Evolutionary conservation across 2,329 filamentous ascomycete species (phyloP).

Genomic region (Diaporthe humulicola): DNA sequence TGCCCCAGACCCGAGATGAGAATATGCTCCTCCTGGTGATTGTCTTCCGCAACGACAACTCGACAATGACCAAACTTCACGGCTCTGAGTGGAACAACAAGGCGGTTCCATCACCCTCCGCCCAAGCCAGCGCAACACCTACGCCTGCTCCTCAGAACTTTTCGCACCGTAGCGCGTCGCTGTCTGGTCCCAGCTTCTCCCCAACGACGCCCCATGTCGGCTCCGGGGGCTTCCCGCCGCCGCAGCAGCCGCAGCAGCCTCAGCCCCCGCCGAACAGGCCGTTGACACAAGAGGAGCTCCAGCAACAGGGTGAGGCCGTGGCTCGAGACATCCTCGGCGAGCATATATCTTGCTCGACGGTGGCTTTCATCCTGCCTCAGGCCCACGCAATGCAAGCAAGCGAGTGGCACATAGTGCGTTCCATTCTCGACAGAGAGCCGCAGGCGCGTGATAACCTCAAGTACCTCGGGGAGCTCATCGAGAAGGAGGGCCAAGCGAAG

Average conservation of each 20-base stretch:
- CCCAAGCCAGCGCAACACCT: conserved; percentile 46
- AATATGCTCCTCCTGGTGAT: conserved; percentile 87
- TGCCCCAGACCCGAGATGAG: conserved; percentile 79
- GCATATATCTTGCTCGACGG: conserved; percentile 73
- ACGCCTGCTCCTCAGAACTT: conserved; percentile 53
- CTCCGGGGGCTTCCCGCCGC: conserved; percentile 44
- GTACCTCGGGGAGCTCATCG: conserved; percentile 67
- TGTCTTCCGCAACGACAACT: conserved; percentile 78
- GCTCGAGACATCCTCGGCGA: conserved; percentile 75
- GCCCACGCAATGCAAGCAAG: conserved; percentile 76
- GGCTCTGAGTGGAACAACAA: conserved; percentile 46
- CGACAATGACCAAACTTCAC: conserved; percentile 52
- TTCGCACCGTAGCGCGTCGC: conserved; percentile 60
- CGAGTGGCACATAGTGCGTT: conserved; percentile 81
- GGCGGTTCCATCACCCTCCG: conserved; percentile 47
- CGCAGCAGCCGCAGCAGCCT: conserved; percentile 41
- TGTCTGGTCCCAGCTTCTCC: conserved; percentile 66
- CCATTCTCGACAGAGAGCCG: conserved; percentile 76
- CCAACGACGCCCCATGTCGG: conserved; percentile 61
- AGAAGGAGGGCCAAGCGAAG: conserved; percentile 56
- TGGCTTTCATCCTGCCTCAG: conserved; percentile 77
- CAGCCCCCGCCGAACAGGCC: conserved; percentile 45
- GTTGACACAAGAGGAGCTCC: conserved; percentile 55
- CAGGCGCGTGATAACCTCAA: conserved; percentile 73
- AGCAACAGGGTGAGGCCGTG: conserved; percentile 66